These are phyloP conservation scores for Pinus tabuliformis DNA, from an alignment of 75 land plant species.

Conservation along the genomic window DNA sequence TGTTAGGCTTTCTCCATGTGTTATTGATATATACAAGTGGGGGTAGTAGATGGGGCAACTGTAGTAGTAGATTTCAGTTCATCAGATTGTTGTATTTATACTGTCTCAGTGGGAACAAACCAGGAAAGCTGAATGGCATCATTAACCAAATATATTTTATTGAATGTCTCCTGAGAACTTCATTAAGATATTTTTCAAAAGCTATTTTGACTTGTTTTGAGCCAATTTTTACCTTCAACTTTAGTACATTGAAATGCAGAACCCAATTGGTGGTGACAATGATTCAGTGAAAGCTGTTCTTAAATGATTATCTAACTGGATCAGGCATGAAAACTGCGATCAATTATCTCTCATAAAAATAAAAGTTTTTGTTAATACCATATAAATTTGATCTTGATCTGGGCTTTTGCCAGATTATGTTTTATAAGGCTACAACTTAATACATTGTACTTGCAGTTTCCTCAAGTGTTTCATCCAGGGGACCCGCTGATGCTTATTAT, in stretches of 20 bases:
- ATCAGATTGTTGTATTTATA: not conserved
- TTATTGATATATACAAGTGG: not conserved
- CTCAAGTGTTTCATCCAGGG: too few relatives aligned
- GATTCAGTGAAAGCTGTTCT: not conserved
- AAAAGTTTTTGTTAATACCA: not conserved
- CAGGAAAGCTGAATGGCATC: not conserved
- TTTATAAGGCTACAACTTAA: too few relatives aligned
- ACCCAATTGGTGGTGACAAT: not conserved
- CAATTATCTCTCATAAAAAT: not conserved
- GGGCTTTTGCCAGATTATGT: too few relatives aligned
- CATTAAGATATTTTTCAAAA: not conserved
- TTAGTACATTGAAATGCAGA: too few relatives aligned
- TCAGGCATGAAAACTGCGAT: not conserved
- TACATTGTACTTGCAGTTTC: too few relatives aligned
- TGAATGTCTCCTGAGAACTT: not conserved
- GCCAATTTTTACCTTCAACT: not conserved
- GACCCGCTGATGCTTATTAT: too few relatives aligned
- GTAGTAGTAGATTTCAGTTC: not conserved
- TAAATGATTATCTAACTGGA: not conserved
- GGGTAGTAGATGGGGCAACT: not conserved
- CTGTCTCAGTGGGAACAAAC: not conserved
- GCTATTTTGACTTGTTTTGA: not conserved
- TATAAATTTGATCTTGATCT: not conserved
- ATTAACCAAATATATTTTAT: not conserved
- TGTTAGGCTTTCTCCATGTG: too few relatives aligned